Evolutionary conservation across 176 grass and related monocot species (phyloP), one percentile per base, ranked within the genome.

Genomic region (Musa beccarii): DNA sequence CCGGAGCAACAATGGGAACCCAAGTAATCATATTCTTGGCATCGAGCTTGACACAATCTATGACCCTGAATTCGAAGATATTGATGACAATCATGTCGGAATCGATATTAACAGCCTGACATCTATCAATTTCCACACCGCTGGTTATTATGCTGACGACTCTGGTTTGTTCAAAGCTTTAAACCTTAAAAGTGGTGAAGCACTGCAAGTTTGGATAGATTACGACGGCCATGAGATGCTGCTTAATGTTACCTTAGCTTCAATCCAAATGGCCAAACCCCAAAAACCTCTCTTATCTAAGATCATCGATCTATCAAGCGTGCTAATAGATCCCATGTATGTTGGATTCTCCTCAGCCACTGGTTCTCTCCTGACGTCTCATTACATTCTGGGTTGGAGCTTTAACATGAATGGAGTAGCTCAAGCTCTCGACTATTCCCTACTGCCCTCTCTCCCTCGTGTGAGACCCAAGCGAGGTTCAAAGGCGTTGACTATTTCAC

Each of bases 341-440:
- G 61, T 89, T 1, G 86, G 86, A 0, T 89, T 89, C 71, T 85
- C 86, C 2, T 69, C 79, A 1, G 69, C 76, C 0, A 79, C 79
- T 1, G 75, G 70, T 0, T 28, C 53, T 5, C 14, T 75, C 8
- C 20, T 16, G 16, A 79, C 79, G 7, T 2, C 25, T 62, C 5
- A 66, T 25, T 2, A 62, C 69, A 3, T 2, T 77, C 43, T 3
- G 61, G 11, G 34, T 19, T 69, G 66, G 66, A 69, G 66, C 29
- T 69, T 69, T 25, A 50, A 49, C 0, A 2, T 51, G 15, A 69
- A 69, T 23, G 66, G 66, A 1, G 14, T 23, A 34, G 66, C 66
- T 69, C 66, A 16, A n/a, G 28, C 66, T 49, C 66, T 69, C 5
- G 29, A 69, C 34, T 69, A 69, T 10, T 69, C 66, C 26, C 25